Evolutionary conservation across 306 rosid genomes (phyloP), one percentile per base, ranked within the genome.

Genomic region (Quercus glauca): DNA sequence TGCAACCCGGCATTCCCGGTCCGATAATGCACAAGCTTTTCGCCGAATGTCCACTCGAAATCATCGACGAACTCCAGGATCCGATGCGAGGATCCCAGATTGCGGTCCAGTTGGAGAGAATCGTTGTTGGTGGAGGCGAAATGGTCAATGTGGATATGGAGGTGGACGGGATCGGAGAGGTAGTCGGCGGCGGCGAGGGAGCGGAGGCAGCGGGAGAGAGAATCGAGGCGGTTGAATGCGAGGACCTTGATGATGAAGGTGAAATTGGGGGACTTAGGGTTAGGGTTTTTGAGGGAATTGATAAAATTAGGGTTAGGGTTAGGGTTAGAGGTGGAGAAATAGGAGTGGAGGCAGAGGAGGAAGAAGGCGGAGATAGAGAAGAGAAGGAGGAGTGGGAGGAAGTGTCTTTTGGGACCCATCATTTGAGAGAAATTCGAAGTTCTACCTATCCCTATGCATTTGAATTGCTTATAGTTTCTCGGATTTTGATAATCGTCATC

Each of bases 121-220:
- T 80, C 84, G 52, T 87, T 81, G 8, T 64, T 33, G 14, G 8
- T 41, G 26, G 15, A 73, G 55, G 71, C 59, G 2, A 89, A 84
- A 79, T 91, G 99, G 80, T 94, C 99, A 53, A 94, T 73, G 86
- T 90, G 77, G 71, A 94, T 7, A 23, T 92, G 99, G 77, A 94
- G 92, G 74, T 88, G 88, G 69, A 90, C 95, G 69, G 83, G 88
- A 37, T 94, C 97, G 26, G 90, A 81, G 81, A 90, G 97, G 87
- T 94, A 94, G 80, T 94, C 84, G 21, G 98, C 97, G 69, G 86
- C 80, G 25, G 97, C 89, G 33, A 94, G 92, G 79, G 97, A 94
- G 18, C 90, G 91, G 74, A 92, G 92, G 90, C 97, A 94, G 61
- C 97, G 94, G 41, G 92, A 78, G 71, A 92, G 83, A 18, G 99